Conservation (phyloP, 352 stramenopile genomes). For the Globisporangium barbulae region DNA sequence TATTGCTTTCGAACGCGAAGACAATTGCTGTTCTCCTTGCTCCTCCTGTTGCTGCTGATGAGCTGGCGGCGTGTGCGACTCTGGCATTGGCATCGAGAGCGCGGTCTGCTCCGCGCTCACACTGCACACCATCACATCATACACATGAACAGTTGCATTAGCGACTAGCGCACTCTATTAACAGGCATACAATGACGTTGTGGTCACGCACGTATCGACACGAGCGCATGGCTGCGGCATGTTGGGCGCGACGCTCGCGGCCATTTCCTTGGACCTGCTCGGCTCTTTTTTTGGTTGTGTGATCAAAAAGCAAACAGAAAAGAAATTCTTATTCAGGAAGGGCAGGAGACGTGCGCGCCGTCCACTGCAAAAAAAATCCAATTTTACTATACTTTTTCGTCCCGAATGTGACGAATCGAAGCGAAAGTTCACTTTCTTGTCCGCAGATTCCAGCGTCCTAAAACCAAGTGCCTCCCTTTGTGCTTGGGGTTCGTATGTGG, state of each 20-base stretch:
- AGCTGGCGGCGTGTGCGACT: background rate
- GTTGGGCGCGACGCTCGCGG: constrained; percentile 24
- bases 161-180: background rate
- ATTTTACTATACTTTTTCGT: too few species aligned
- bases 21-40: background rate
- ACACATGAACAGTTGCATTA: constrained; percentile 1
- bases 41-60: background rate
- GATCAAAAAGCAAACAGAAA: background rate
- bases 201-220: background rate
- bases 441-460: too few species aligned
- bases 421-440: too few species aligned
- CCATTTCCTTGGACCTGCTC: constrained; percentile 18
- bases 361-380: too few species aligned
- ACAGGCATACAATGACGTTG: background rate
- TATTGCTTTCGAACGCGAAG: background rate
- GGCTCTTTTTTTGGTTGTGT: background rate
- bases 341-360: too few species aligned
- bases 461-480: too few species aligned
- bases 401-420: too few species aligned
- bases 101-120: background rate
- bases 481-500: too few species aligned
- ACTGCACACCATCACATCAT: background rate
- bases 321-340: too few species aligned
- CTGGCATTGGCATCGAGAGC: background rate
- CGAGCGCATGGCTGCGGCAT: constrained; percentile 19